Conservation (phyloP, 306 rosid species). For the Rosa rugosa region DNA sequence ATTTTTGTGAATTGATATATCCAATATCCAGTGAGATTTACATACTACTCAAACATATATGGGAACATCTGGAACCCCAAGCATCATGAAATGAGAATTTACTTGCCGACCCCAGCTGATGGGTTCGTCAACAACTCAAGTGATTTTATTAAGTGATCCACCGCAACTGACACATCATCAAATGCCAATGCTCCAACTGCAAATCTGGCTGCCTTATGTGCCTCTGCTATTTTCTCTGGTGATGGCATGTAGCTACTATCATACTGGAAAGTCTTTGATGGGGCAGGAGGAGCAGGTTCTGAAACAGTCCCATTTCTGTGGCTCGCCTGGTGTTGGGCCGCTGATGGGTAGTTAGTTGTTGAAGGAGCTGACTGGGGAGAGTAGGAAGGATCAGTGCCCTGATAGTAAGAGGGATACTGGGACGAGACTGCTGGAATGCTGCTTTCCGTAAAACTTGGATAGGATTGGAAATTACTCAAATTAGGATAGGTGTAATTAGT, state of each 20-base stretch:
- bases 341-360: constrained; percentile 42
- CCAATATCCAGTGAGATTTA: constrained; percentile 33
- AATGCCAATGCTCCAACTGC: constrained; percentile 99
- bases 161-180: constrained; percentile 88
- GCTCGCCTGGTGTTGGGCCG: constrained; percentile 45
- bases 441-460: constrained; percentile 92
- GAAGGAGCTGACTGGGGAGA: constrained; percentile 65
- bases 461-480: constrained; percentile 90
- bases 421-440: constrained; percentile 76
- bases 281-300: constrained; percentile 47
- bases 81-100: constrained; percentile 7
- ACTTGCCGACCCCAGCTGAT: constrained; percentile 52
- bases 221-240: constrained; percentile 90
- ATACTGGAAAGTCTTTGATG: constrained; percentile 58
- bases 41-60: constrained; percentile 28
- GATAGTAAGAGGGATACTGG: constrained; percentile 51
- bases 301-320: constrained; percentile 50
- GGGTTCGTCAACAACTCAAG: constrained; percentile 93
- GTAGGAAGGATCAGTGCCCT: constrained; percentile 69
- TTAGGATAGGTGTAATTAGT: constrained; percentile 51
- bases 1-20: not conserved
- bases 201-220: constrained; percentile 98
- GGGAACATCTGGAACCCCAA: constrained; percentile 24
- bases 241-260: constrained; percentile 83
- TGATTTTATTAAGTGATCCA: constrained; percentile 79